These are phyloP conservation scores for Sporothrix luriei DNA, from an alignment of 2,329 filamentous ascomycete species.

Conservation along the genomic window DNA sequence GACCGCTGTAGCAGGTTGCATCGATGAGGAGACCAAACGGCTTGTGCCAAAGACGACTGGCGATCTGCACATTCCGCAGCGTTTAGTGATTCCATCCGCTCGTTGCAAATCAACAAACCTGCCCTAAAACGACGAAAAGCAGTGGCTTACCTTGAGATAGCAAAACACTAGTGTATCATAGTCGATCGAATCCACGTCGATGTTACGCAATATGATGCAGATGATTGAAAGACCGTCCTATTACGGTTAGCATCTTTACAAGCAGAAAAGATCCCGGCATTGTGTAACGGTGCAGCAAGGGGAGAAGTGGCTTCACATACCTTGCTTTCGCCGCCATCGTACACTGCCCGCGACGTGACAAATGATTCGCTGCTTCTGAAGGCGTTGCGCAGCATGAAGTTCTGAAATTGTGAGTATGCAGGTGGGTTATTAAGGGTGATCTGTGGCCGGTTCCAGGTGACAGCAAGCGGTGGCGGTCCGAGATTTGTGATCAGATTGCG, in stretches of 20 bases:
- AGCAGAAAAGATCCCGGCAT: not conserved
- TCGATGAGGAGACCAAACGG: constrained; percentile 69
- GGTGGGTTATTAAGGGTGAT: constrained; percentile 66
- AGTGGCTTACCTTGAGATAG: constrained; percentile 62
- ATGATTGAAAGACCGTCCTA: constrained; percentile 69
- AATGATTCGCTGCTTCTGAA: constrained; percentile 67
- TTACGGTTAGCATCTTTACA: not conserved
- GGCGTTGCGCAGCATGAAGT: constrained; percentile 72
- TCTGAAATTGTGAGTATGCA: constrained; percentile 68
- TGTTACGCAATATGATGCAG: constrained; percentile 68
- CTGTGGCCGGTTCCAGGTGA: constrained; percentile 69
- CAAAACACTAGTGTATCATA: constrained; percentile 68
- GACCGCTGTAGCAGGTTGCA: constrained; percentile 70
- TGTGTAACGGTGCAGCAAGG: not conserved
- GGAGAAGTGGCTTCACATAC: constrained; percentile 42
- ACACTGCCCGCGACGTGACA: constrained; percentile 65
- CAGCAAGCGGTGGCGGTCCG: constrained; percentile 66
- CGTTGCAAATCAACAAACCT: not conserved
- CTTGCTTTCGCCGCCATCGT: constrained; percentile 71
- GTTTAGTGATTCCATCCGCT: not conserved
- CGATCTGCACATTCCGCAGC: constrained; percentile 52
- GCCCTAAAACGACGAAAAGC: not conserved
- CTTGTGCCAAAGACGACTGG: constrained; percentile 69
- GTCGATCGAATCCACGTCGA: constrained; percentile 66
- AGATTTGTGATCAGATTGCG: constrained; percentile 66